Evolutionary conservation across 2,329 filamentous ascomycete species (phyloP), one percentile per base, ranked within the genome.

Genomic region (Cucurbitaria berberidis): DNA sequence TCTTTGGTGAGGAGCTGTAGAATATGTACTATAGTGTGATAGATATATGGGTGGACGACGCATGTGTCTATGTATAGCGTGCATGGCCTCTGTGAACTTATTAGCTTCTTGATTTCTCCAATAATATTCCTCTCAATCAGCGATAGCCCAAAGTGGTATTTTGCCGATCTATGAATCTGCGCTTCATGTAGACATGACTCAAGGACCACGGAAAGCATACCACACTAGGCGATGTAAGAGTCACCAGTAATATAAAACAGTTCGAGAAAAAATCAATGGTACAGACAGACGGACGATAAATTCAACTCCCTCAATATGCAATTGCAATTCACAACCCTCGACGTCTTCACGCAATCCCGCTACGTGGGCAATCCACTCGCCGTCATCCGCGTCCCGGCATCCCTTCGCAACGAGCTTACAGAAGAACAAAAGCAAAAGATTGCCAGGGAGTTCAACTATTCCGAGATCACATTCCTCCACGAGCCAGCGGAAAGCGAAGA

Each of bases 371-470:
- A 85, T 53, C 82, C 80, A 0, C 73, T 85, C 0, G 82, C 77
- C 36, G 75, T 84, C 13, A 76, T 84, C 58, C 72, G 75, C 30
- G 72, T 84, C 5, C 74, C 76, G 13, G 66, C 82, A 5, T 69
- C 75, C 10, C 49, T 68, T 18, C 56, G 63, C 27, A 48, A 51
- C 15, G 16, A 34, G 30, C 61, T 78, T 26, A 76, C 75, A 5
- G 80, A 82, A 45, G 65, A 67, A 16, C 75, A 80, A 53, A 82
- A 84, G 59, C 82, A 83, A 66, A 68, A 63, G 35, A 79, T 85
- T 45, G 80, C 82, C 3, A 67, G 70, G 16, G 83, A 85, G 62
- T 84, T 84, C 76, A 84, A 84, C 55, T 74, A 81, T 35, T 82
- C 80, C 1, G 83, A 85, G 53, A 82, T 79, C 1, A 78, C 82